These are phyloP conservation scores for Paracamarosporium sp. DNA, from an alignment of 2,329 filamentous ascomycete genomes.

Conservation along the genomic window DNA sequence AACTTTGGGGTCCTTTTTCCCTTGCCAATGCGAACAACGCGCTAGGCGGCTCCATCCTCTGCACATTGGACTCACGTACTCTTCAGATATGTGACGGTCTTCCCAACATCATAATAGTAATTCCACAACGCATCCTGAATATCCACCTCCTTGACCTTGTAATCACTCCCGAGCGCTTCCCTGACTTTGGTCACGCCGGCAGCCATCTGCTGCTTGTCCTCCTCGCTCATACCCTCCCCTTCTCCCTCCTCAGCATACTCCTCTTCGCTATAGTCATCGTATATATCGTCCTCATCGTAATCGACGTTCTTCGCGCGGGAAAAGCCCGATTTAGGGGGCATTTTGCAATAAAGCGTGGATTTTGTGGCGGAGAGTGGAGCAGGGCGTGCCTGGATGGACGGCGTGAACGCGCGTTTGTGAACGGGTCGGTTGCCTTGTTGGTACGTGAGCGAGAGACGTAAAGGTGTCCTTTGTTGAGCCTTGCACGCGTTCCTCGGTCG, in stretches of 20 bases:
- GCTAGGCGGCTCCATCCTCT: background rate
- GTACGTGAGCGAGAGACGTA: background rate
- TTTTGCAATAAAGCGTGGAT: no score
- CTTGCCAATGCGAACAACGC: background rate
- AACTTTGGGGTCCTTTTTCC: background rate
- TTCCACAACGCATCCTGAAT: slow-evolving; percentile 93
- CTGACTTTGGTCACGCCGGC: slow-evolving; percentile 72
- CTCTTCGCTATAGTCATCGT: slow-evolving; percentile 57
- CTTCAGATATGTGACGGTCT: slow-evolving; percentile 80
- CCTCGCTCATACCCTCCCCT: slow-evolving; percentile 33
- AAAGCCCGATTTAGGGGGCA: slow-evolving; percentile 47
- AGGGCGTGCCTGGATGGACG: no score
- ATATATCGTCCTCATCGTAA: slow-evolving; percentile 60
- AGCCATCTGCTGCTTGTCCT: slow-evolving; percentile 62
- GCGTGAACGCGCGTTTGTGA: no score
- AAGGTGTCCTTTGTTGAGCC: background rate
- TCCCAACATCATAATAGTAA: slow-evolving; percentile 92
- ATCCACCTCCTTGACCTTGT: slow-evolving; percentile 70
- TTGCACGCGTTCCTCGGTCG: background rate
- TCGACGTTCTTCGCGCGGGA: slow-evolving; percentile 55
- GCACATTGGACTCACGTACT: slow-evolving; percentile 54
- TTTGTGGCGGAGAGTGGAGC: background rate
- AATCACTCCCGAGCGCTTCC: slow-evolving; percentile 67
- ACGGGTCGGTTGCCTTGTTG: background rate
- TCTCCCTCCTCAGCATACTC: slow-evolving; percentile 40